These are phyloP conservation scores for Debaryomyces coudertii DNA, from an alignment of 1,139 yeast species.

Conservation along the genomic window DNA sequence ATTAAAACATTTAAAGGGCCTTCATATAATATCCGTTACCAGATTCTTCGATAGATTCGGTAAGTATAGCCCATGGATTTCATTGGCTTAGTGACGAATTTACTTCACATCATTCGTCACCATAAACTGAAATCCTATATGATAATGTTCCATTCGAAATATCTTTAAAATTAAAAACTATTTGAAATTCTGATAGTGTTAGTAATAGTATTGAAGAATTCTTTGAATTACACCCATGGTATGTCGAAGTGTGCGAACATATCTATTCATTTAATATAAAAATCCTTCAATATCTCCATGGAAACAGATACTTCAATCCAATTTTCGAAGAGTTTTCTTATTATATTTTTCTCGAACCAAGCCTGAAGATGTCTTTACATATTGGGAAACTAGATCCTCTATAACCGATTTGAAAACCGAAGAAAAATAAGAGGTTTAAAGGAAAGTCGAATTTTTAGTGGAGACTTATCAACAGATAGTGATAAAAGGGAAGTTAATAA, in stretches of 20 bases:
- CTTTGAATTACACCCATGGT: conserved; percentile 26
- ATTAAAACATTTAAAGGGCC: conserved; percentile 44
- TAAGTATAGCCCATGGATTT: conserved; percentile 66
- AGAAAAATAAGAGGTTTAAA: conserved; percentile 36
- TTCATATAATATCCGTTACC: conserved; percentile 52
- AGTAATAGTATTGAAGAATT: conserved; percentile 13
- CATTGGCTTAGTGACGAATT: conserved; percentile 66
- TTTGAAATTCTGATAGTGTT: conserved; percentile 3
- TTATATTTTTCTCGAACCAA: conserved; percentile 35
- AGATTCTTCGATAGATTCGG: conserved; percentile 50
- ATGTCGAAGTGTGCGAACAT: conserved; percentile 26
- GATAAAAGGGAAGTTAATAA: conserved; percentile 21
- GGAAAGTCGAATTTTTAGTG: conserved; percentile 29
- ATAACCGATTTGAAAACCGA: conserved; percentile 49
- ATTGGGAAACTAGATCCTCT: conserved; percentile 63
- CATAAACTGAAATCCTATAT: conserved; percentile 17
- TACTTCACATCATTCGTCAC: conserved; percentile 24
- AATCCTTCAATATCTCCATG: conserved; percentile 64
- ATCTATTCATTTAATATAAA: conserved; percentile 33
- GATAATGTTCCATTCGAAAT: conserved; percentile 14
- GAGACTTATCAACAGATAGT: conserved; percentile 19
- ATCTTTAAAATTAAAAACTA: not conserved
- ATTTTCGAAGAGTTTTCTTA: conserved; percentile 33
- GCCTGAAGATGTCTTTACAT: conserved; percentile 44
- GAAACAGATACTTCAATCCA: conserved; percentile 28